Percentiles rank a stretch among this genome's conserved stretches.
These are phyloP conservation scores for Wickerhamomyces chambardii DNA, from an alignment of 805 yeast genomes.

Conservation along the genomic window DNA sequence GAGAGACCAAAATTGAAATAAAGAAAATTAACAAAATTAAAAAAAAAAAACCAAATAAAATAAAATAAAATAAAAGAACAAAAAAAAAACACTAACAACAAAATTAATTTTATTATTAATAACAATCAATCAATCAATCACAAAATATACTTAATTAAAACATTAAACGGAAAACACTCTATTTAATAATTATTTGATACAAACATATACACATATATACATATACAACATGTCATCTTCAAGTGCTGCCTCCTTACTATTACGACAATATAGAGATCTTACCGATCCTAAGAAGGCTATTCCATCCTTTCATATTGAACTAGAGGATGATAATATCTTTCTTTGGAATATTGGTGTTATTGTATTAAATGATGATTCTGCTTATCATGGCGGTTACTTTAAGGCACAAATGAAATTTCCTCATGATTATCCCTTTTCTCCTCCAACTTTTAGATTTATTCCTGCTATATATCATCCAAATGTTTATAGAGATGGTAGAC, in stretches of 20 bases:
- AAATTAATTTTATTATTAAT: too few relatives aligned
- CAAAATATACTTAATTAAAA: too few relatives aligned
- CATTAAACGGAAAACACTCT: too few relatives aligned
- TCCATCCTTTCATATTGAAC: constrained; percentile 61
- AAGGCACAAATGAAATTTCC: constrained; percentile 95
- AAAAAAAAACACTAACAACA: too few relatives aligned
- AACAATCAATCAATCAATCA: too few relatives aligned
- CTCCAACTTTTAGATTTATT: constrained; percentile 87
- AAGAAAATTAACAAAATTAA: too few relatives aligned
- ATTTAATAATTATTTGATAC: too few relatives aligned
- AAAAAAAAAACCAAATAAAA: too few relatives aligned
- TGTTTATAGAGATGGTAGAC: constrained; percentile 86
- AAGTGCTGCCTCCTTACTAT: constrained; percentile 71
- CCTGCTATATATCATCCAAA: constrained; percentile 95
- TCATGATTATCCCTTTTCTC: constrained; percentile 80
- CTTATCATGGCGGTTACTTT: constrained; percentile 91
- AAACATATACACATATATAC: too few relatives aligned
- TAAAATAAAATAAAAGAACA: too few relatives aligned
- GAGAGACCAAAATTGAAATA: too few relatives aligned
- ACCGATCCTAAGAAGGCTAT: constrained; percentile 86
- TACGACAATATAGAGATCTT: constrained; percentile 90
- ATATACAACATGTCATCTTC: constrained; percentile 15
- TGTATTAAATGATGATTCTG: constrained; percentile 83
- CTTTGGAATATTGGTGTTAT: constrained; percentile 84
- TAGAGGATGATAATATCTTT: constrained; percentile 54